Evolutionary conservation across 805 yeast species (phyloP).

Genomic region (Cyberlindnera nakhonratchasimensis): DNA sequence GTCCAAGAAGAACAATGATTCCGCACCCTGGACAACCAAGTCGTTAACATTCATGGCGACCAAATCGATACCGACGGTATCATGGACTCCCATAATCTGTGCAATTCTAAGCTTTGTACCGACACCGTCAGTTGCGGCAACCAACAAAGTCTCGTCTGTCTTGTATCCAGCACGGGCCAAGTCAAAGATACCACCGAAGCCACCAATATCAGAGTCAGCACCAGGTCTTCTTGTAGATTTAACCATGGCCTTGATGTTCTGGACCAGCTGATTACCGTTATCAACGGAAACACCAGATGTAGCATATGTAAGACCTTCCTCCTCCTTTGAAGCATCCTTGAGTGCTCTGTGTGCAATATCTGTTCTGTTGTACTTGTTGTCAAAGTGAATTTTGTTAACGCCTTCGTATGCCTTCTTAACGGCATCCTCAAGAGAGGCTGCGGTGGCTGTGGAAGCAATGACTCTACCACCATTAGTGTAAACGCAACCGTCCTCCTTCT

Average conservation of each 20-base stretch:
- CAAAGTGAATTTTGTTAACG: slow-evolving; percentile 69
- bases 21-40: slow-evolving; percentile 98
- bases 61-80: slow-evolving; percentile 97
- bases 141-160: slow-evolving; percentile 66
- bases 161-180: slow-evolving; percentile 80
- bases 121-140: slow-evolving; percentile 98
- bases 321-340: slow-evolving; percentile 41
- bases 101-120: slow-evolving; percentile 97
- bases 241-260: slow-evolving; percentile 84
- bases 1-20: slow-evolving; percentile 91
- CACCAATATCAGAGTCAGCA: slow-evolving; percentile 97
- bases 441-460: slow-evolving; percentile 88
- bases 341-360: slow-evolving; percentile 98
- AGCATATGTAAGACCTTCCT: slow-evolving; percentile 72
- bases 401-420: slow-evolving; percentile 86
- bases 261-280: slow-evolving; percentile 86
- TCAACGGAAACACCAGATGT: slow-evolving; percentile 98
- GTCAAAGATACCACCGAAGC: slow-evolving; percentile 97
- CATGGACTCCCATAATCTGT: slow-evolving; percentile 81
- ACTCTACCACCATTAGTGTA: slow-evolving; percentile 96
- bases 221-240: slow-evolving; percentile 93
- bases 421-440: slow-evolving; percentile 69
- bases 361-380: slow-evolving; percentile 75
- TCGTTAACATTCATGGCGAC: slow-evolving; percentile 99
- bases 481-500: slow-evolving; percentile 49